Base-by-base conservation (phyloP, 2,329 filamentous ascomycete species). In the Ustilaginoidea virens region DNA sequence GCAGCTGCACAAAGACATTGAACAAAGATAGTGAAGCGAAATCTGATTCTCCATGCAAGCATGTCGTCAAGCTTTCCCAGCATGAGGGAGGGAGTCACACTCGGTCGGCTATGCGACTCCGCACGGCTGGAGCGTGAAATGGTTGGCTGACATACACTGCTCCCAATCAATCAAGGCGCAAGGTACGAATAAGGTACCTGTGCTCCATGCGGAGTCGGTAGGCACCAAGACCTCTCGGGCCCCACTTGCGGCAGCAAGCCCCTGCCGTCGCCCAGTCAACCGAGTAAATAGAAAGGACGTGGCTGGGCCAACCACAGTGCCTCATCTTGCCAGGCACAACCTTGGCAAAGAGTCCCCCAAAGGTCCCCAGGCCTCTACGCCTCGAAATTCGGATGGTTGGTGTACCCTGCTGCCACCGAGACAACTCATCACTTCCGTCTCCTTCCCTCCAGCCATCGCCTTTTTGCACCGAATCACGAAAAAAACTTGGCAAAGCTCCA, bases 231-330 rank as follows among this genome's bases (percentile, higher is more conserved):
- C 12, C 17, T 20, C 16, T 17, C 16, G 25, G 19, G 28, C 35
- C 35, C 37, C 33, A 31, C 9, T 16, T 12, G 22, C 22, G 14
- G 11, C 22, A 23, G 11, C 22, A 6, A 2, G 7, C 19, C 19
- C 19, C 19, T 11, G 11, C 19, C 29, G 42, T 49, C 38, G 30
- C 39, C 40, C 28, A 23, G 43, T 28, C 46, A 47, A 48, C 45
- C 17, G 31, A 39, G 44, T 48, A 42, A 48, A 48, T 42, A 48
- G 32, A 24, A 46, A 38, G 30, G 32, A 29, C 33, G 46, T 46
- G 46, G 46, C 45, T 49, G 45, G 46, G 43, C 45, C 41, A 46
- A 46, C 41, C 38, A 37, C 28, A 28, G 29, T 28, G 17, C 19
- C 11, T 8, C 27, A 16, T 7, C 10, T 13, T n/a, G 9, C 27